Base-by-base conservation (phyloP, 2,329 filamentous ascomycete species). In the Calonectria crousiana region DNA sequence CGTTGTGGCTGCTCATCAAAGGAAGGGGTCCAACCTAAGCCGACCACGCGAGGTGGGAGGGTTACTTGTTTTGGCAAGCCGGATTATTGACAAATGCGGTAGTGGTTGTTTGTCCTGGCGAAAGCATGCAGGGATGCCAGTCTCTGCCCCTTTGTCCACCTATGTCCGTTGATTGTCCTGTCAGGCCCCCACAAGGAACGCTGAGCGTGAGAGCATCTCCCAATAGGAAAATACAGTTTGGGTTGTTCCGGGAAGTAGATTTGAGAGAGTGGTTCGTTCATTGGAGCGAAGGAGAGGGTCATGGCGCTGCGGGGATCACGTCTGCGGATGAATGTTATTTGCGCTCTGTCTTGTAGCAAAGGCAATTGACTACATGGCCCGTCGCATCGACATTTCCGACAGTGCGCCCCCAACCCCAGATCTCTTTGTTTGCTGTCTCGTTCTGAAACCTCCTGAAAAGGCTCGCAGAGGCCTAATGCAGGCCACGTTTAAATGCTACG, bases 51-150 rank as follows among this genome's bases (percentile, higher is more conserved):
- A 75, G 67, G 58, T 67, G 47, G 44, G 65, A 77, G 79, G 75
- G 30, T 77, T 81, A 78, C 79, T 76, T 30, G 36, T 74, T 80
- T 75, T 23, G 78, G 79, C 32, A 81, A 80, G 70, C 79, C 79
- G 79, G 68, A 23, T 72, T 47, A 74, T 72, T 47, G 56, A 26
- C 53, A 53, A 70, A 51, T 56, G 16, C n/a, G 58, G 60, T 58
- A 62, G 30, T 47, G 26, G 41, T 28, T 67, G 47, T 41, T 32
- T 36, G 58, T 56, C 52, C 49, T 49, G 20, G 64, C 41, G 32
- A 32, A 71, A 58, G 68, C 56, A 60, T 66, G 69, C 49, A 53
- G 32, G 36, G 51, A 58, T 65, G 69, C 53, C 65, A 72, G 66
- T 56, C 70, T 76, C 28, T 47, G 32, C 32, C 62, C 53, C 28